phyloP scores from a whole-genome alignment of 139 green algal genomes.

The Chlamydomonas urium region DNA sequence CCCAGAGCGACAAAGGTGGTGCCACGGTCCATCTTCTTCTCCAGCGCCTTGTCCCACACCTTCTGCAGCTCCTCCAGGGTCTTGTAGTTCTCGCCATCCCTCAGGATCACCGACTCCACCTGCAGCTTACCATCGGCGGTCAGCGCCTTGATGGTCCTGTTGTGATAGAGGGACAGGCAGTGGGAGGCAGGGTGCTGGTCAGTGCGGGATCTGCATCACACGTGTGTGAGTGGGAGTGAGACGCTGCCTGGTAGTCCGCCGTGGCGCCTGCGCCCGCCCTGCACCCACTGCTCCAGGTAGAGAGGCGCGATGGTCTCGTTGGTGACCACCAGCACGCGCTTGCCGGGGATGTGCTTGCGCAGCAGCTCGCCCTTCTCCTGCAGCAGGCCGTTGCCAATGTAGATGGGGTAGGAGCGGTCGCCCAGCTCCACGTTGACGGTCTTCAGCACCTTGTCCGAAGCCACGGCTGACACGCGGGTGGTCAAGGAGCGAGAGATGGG shows the following conservation, averaged over 20 bases:
- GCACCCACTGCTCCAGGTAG: constrained; percentile 77
- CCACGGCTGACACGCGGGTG: not conserved
- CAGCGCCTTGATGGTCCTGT: constrained; percentile 34
- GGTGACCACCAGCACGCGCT: constrained; percentile 90
- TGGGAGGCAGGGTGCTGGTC: too few relatives aligned
- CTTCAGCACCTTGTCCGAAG: constrained; percentile 29
- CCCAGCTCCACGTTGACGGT: constrained; percentile 79
- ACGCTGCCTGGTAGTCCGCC: too few relatives aligned
- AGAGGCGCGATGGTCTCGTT: constrained; percentile 91
- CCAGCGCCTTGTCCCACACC: constrained; percentile 79
- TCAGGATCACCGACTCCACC: constrained; percentile 81
- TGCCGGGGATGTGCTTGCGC: constrained; percentile 82
- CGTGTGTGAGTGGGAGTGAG: too few relatives aligned
- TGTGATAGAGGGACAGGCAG: not conserved
- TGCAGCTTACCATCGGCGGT: constrained; percentile 47
- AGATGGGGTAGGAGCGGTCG: constrained; percentile 94
- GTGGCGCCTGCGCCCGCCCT: not conserved
- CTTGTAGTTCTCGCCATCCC: constrained; percentile 96
- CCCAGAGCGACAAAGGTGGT: constrained; percentile 94
- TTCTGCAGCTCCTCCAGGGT: constrained; percentile 70
- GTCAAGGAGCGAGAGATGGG: too few relatives aligned
- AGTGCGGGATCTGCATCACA: too few relatives aligned
- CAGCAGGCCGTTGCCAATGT: constrained; percentile 86
- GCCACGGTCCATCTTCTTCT: constrained; percentile 77
- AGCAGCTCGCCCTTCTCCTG: constrained; percentile 64